These are phyloP conservation scores for Pseudohalonectria lignicola DNA, from an alignment of 2,329 filamentous ascomycete species.

Conservation along the genomic window DNA sequence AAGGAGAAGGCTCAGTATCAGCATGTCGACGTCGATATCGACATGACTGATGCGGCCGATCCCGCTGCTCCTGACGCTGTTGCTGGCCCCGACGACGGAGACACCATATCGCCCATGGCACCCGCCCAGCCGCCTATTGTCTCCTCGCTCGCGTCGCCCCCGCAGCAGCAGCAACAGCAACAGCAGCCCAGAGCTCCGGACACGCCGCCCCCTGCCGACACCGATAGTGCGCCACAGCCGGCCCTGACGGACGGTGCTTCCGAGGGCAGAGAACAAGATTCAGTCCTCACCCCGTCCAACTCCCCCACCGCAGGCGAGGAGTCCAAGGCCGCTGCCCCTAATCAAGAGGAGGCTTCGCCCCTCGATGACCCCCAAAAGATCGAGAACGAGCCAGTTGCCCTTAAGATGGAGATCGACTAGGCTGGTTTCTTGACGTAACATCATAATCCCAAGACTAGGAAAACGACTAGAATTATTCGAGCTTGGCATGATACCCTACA, in stretches of 20 bases:
- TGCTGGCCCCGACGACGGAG: background rate
- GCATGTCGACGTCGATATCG: conserved; percentile 4
- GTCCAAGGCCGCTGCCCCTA: no score
- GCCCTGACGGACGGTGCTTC: no score
- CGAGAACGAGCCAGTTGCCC: background rate
- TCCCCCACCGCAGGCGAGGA: conserved; percentile 3
- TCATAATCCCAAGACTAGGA: background rate
- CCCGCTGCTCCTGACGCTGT: no score
- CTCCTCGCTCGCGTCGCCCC: background rate
- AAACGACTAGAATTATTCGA: background rate
- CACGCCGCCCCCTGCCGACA: background rate
- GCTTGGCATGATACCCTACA: background rate
- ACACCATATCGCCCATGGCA: background rate
- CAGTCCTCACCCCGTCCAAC: conserved; percentile 6
- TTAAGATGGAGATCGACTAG: background rate
- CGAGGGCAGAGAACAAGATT: background rate
- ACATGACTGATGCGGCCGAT: conserved; percentile 2
- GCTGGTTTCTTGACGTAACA: background rate
- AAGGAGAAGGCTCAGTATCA: conserved; percentile 1
- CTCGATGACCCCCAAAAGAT: no score
- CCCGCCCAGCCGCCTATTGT: background rate
- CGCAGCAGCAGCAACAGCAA: background rate
- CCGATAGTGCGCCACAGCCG: background rate
- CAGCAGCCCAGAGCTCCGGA: background rate
- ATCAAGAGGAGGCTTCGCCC: background rate